Evolutionary conservation across 306 rosid genomes (phyloP).

Genomic region (Lagenaria siceraria): DNA sequence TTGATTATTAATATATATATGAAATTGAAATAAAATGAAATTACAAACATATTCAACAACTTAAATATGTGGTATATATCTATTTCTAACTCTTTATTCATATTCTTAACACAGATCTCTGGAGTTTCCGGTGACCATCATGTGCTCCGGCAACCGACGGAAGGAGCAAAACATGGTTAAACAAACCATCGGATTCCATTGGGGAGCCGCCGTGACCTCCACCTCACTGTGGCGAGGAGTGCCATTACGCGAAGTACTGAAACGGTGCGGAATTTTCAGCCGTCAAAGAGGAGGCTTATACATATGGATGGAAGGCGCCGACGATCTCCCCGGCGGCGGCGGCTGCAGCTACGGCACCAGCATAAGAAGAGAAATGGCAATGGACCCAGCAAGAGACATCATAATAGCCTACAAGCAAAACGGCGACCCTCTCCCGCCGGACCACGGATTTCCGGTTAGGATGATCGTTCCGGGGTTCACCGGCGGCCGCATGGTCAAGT

Average conservation of each 20-base stretch:
- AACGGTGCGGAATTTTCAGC: conserved; percentile 43
- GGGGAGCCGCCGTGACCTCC: conserved; percentile 67
- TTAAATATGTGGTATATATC: too few species aligned
- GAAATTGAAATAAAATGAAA: background rate
- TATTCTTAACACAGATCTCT: background rate
- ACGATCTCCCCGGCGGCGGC: conserved; percentile 75
- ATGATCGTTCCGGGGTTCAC: conserved; percentile 64
- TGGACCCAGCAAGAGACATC: conserved; percentile 76
- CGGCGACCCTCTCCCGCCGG: conserved; percentile 48
- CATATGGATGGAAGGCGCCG: conserved; percentile 67
- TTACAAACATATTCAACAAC: background rate
- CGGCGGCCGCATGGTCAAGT: conserved; percentile 77
- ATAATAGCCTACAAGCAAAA: conserved; percentile 74
- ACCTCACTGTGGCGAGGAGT: conserved; percentile 72
- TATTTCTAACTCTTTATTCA: background rate
- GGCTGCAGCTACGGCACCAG: conserved; percentile 71
- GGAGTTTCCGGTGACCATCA: conserved; percentile 45
- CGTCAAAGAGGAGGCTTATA: conserved; percentile 38
- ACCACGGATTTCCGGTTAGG: conserved; percentile 76
- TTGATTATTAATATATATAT: background rate
- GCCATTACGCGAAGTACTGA: conserved; percentile 31
- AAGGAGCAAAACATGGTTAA: conserved; percentile 78
- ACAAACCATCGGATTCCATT: conserved; percentile 62
- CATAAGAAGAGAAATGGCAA: conserved; percentile 36
- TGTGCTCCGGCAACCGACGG: conserved; percentile 65